These are phyloP conservation scores for Paraleonurus japonicus DNA, from an alignment of 257 asterid species.

Conservation along the genomic window DNA sequence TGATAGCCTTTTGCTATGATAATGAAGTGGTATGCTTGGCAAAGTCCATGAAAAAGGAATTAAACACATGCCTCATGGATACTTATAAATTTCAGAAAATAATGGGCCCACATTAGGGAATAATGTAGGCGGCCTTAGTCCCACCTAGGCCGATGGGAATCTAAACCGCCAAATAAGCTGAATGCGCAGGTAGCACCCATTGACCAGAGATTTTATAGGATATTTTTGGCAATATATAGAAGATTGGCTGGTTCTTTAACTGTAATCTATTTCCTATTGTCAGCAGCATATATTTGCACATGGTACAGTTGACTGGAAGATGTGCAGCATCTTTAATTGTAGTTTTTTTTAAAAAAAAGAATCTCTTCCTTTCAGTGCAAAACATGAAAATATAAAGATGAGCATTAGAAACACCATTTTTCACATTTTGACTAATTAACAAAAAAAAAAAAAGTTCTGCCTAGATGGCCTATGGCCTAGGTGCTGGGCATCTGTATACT, in stretches of 20 bases:
- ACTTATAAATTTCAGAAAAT: background rate
- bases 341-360: background rate
- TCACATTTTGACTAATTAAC: background rate
- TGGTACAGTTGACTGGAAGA: background rate
- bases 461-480: background rate
- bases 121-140: background rate
- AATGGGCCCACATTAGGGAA: background rate
- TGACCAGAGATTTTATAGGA: background rate
- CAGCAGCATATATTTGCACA: background rate
- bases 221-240: background rate
- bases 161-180: background rate
- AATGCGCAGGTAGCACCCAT: background rate
- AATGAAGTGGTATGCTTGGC: background rate
- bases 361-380: background rate
- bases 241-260: background rate
- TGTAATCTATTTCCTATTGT: background rate
- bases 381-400: constrained; percentile 2
- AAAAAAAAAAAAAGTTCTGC: background rate
- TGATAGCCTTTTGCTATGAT: background rate
- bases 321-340: background rate
- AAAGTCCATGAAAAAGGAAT: background rate
- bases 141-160: background rate
- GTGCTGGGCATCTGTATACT: background rate
- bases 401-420: background rate
- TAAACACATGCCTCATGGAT: constrained; percentile 12